Base-by-base conservation (phyloP, 192 early-diverging fungal species). In the Pecoramyces ruminantium region DNA sequence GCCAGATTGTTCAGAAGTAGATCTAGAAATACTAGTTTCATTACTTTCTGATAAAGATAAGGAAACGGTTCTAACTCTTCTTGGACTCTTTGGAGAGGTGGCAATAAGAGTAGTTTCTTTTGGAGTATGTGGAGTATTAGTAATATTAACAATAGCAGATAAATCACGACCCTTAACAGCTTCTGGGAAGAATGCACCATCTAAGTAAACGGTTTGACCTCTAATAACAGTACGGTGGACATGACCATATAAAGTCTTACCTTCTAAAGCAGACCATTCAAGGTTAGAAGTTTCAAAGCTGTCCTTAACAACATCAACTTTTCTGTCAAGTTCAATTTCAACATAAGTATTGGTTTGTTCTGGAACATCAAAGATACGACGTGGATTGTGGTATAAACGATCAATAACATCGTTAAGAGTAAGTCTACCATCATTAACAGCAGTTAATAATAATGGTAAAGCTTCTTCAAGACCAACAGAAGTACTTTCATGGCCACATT, bases 301-400 rank as follows among this genome's bases (percentile, higher is more conserved):
- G 25, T 79, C 80, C 30, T 89, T 82, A n/a, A 92, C 85, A 15
- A 85, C 80, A 21, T 84, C 86, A 39, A 87, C 18, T 38, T 80
- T 83, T 28, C 95, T 91, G 82, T 96, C 96, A 81, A 95, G 86
- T 85, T 97, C 95, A 78, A 98, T 90, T 88, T 99, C 97, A 29
- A 99, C 88, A 78, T 95, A 97, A 17, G 97, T 97, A 81, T 98
- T 96, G 14, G 92, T 85, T 86, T 98, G 95, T 81, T 93, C 90
- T n/a, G 95, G 91, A n/a, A 99, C 84, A 28, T 93, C 92, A 85
- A 99, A 95, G 88, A 99, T 97, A 78, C 89, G 86, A 78, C 92
- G 90, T 34, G 97, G 97, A 84, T 96, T 96, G 18, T 89, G 90
- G 86, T 95, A 93, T 38, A 97, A 83, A 77, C 93, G 88, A 38